A percentile compares a stretch with the other conserved stretches of the same genome.
Evolutionary conservation across 495 filamentous ascomycete genomes (phyloP).

Genomic region (Daldinia grandis): DNA sequence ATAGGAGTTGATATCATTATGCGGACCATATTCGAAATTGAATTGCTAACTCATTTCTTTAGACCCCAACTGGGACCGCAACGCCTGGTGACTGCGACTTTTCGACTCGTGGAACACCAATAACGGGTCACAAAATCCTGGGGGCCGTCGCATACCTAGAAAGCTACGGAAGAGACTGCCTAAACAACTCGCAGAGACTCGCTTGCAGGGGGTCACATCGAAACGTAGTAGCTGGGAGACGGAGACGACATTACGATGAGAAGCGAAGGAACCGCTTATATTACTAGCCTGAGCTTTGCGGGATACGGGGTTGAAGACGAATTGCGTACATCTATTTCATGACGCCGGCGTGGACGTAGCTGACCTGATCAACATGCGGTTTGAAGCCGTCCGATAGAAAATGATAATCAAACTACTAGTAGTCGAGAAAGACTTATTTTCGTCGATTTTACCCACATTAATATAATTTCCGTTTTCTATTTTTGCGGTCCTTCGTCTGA

Average conservation of each 20-base stretch:
- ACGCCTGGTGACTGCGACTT: conserved; percentile 70
- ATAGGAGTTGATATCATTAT: not conserved
- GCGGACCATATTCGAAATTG: conserved; percentile 4
- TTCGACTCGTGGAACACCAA: conserved; percentile 45
- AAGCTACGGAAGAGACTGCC: conserved; percentile 60
- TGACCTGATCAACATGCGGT: conserved; percentile 9
- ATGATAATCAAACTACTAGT: not conserved
- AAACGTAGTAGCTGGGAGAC: conserved; percentile 37
- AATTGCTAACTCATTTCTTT: conserved; percentile 35
- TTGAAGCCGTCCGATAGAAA: not conserved
- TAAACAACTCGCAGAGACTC: conserved; percentile 43
- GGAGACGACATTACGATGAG: conserved; percentile 35
- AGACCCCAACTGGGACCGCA: conserved; percentile 83
- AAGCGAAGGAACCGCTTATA: conserved; percentile 9
- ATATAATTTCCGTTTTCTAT: not conserved
- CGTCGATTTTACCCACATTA: conserved; percentile 5
- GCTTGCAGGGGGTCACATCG: conserved; percentile 41
- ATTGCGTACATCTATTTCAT: conserved; percentile 5
- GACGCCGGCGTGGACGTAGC: conserved; percentile 10
- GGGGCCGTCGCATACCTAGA: conserved; percentile 49
- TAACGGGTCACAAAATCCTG: conserved; percentile 29
- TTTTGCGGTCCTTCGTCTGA: not conserved
- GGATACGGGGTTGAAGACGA: not conserved
- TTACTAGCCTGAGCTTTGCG: not conserved
- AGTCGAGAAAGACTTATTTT: not conserved